Conservation (phyloP, 1,284 basidiomycete genomes). For the Erythrobasidium hasegawianum region DNA sequence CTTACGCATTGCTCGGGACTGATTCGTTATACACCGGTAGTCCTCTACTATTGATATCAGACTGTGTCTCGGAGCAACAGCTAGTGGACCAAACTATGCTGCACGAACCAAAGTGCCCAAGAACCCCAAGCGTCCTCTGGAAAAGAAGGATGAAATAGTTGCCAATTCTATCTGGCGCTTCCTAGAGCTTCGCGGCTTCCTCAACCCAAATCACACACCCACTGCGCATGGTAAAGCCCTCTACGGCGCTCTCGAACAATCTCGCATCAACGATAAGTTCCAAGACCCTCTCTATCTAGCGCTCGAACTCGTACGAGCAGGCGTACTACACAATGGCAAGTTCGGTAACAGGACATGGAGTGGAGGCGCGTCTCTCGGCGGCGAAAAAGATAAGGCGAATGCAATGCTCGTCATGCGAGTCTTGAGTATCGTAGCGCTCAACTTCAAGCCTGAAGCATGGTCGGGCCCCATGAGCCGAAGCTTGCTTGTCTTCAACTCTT, state of each 20-base stretch:
- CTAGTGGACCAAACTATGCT: constrained; percentile 66
- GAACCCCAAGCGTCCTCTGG: constrained; percentile 59
- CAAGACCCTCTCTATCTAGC: constrained; percentile 93
- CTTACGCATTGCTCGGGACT: neutral
- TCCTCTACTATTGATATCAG: constrained; percentile 97
- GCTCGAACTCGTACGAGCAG: constrained; percentile 85
- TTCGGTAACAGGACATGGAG: constrained; percentile 85
- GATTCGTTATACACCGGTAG: constrained; percentile 50
- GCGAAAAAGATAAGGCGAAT: constrained; percentile 43
- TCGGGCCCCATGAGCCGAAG: constrained; percentile 92
- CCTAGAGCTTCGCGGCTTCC: constrained; percentile 89
- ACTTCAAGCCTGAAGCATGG: constrained; percentile 76
- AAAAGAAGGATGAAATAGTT: constrained; percentile 97
- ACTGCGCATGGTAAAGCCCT: constrained; percentile 86
- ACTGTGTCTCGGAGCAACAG: constrained; percentile 86
- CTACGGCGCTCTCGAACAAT: constrained; percentile 69
- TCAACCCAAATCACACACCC: constrained; percentile 80
- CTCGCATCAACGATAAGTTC: constrained; percentile 92
- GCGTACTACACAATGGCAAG: constrained; percentile 87
- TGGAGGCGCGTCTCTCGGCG: constrained; percentile 89
- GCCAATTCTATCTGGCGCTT: constrained; percentile 98
- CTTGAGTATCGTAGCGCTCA: constrained; percentile 84
- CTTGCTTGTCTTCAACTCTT: constrained; percentile 95
- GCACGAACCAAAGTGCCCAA: constrained; percentile 61
- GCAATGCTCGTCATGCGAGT: constrained; percentile 96